Evolutionary conservation across 495 filamentous ascomycete genomes (phyloP).

Genomic region (Annulohypoxylon nitens): DNA sequence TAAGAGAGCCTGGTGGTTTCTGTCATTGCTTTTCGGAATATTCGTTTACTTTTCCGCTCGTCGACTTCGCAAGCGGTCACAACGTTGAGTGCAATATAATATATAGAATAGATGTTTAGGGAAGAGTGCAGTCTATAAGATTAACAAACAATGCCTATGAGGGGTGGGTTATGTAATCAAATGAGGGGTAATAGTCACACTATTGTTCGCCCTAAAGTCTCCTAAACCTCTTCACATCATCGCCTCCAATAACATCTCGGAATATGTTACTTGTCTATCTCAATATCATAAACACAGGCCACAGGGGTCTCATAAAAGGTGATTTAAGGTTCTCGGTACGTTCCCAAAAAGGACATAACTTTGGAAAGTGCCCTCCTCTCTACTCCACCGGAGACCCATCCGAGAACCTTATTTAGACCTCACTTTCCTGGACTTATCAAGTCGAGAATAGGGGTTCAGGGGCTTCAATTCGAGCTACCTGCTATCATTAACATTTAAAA

Average conservation of each 20-base stretch:
- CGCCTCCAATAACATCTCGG: no score
- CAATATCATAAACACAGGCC: background rate
- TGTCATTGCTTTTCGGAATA: background rate
- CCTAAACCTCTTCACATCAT: no score
- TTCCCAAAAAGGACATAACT: background rate
- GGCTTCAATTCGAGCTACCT: background rate
- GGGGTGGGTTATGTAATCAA: background rate
- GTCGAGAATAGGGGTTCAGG: background rate
- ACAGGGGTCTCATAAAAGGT: background rate
- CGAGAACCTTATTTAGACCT: constrained; percentile 4
- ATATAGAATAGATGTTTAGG: no score
- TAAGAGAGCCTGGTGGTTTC: background rate
- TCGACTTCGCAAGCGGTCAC: background rate
- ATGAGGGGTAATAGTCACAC: background rate
- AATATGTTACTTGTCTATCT: no score
- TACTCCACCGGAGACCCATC: constrained; percentile 3
- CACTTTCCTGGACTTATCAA: background rate
- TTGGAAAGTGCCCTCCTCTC: background rate
- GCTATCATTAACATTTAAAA: background rate
- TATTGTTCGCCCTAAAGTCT: no score
- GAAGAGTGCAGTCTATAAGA: no score
- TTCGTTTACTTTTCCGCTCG: background rate
- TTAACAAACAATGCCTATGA: background rate
- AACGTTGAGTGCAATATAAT: background rate
- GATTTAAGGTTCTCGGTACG: background rate